These are phyloP conservation scores for Acanthamoeba culbertsoni DNA, from an alignment of 208 protist genomes.

Conservation along the genomic window DNA sequence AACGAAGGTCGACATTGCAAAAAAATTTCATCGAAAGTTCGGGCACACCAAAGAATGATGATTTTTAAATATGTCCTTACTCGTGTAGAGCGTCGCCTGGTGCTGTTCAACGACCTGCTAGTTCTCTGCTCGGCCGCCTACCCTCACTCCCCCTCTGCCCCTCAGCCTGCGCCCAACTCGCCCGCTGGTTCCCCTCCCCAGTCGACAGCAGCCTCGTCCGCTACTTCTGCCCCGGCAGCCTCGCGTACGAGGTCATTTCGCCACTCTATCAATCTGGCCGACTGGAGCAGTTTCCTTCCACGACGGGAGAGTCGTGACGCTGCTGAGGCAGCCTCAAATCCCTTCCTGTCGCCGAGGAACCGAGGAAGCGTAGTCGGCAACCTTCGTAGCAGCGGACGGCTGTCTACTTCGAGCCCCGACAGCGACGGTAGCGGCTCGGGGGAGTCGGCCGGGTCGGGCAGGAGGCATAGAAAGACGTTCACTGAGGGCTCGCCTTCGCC, in stretches of 20 bases:
- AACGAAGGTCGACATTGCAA: too few species aligned
- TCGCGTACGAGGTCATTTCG: neutral
- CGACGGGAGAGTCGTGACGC: neutral
- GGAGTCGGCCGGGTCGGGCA: neutral
- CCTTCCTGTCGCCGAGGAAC: neutral
- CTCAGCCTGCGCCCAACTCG: neutral
- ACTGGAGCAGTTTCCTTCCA: conserved; percentile 10
- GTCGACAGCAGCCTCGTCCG: neutral
- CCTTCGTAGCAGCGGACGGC: neutral
- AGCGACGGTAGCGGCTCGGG: neutral
- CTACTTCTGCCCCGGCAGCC: neutral
- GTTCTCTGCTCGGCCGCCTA: neutral
- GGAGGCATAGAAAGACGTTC: neutral
- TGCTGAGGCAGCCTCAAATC: neutral
- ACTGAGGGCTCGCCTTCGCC: neutral
- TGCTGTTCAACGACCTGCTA: conserved; percentile 22
- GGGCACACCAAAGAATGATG: too few species aligned
- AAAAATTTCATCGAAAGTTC: too few species aligned
- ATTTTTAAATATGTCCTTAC: too few species aligned
- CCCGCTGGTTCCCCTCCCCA: neutral
- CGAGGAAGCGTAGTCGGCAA: neutral
- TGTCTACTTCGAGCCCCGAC: neutral
- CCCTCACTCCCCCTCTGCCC: neutral
- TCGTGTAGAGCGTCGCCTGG: neutral
- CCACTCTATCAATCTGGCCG: conserved; percentile 33